A percentile compares a stretch with the other conserved stretches of the same genome.
phyloP scores from a whole-genome alignment of 1,284 basidiomycete species.

The Leccinum insolens region DNA sequence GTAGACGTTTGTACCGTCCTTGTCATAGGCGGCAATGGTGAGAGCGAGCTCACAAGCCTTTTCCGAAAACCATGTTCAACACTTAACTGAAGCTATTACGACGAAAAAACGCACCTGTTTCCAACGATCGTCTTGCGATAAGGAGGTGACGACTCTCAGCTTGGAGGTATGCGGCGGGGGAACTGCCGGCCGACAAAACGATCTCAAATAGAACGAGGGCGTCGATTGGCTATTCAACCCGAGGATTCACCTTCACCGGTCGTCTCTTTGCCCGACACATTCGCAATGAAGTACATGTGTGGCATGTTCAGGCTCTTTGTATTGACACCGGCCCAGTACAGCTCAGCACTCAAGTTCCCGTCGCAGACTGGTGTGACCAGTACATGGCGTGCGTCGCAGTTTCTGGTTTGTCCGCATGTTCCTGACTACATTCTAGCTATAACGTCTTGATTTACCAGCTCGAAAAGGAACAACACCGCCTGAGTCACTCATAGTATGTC shows the following conservation, averaged over 20 bases:
- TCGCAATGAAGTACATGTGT: constrained; percentile 66
- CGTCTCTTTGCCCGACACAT: constrained; percentile 7
- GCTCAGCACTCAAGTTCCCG: constrained; percentile 71
- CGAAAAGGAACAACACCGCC: too few species aligned
- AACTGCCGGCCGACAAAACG: too few species aligned
- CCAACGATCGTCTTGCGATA: constrained; percentile 49
- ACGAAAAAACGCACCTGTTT: constrained; percentile 39
- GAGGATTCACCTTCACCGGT: too few species aligned
- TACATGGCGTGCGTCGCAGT: constrained; percentile 45
- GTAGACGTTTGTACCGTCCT: constrained; percentile 44
- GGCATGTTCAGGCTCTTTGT: not conserved
- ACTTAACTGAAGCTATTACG: not conserved
- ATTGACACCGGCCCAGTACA: constrained; percentile 25
- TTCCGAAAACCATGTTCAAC: constrained; percentile 1
- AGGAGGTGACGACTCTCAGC: constrained; percentile 38
- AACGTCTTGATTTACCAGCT: constrained; percentile 52
- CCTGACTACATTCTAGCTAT: constrained; percentile 53
- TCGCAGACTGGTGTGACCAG: constrained; percentile 63
- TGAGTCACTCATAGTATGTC: too few species aligned
- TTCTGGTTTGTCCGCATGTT: not conserved
- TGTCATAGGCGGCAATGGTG: constrained; percentile 42
- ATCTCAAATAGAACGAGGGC: too few species aligned
- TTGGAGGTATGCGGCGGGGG: too few species aligned
- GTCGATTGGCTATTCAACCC: too few species aligned
- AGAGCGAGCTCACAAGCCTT: constrained; percentile 39